Evolutionary conservation across 2,329 filamentous ascomycete species (phyloP).

Genomic region (Paraphoma chrysanthemicola): DNA sequence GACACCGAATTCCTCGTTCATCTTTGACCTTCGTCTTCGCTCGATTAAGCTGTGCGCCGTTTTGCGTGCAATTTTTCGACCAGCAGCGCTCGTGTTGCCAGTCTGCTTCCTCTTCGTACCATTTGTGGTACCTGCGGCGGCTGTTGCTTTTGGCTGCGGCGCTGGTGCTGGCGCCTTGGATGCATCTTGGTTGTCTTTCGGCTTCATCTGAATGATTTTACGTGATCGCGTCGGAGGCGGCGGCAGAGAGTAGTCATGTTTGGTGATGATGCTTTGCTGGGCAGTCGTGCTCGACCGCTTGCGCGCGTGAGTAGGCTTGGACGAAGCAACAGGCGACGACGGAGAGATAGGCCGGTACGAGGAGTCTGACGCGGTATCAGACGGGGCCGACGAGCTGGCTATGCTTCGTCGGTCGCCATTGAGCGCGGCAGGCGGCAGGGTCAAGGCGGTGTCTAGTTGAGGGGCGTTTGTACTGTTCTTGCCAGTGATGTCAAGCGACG

Average conservation of each 20-base stretch:
- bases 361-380: slow-evolving; percentile 58
- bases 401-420: slow-evolving; percentile 53
- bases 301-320: slow-evolving; percentile 39
- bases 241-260: slow-evolving; percentile 78
- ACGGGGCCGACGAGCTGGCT: slow-evolving; percentile 54
- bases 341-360: slow-evolving; percentile 59
- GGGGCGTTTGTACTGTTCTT: slow-evolving; percentile 70
- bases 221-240: slow-evolving; percentile 90
- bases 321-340: slow-evolving; percentile 41
- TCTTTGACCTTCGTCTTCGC: slow-evolving; percentile 86
- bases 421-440: slow-evolving; percentile 79
- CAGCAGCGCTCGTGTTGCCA: slow-evolving; percentile 75
- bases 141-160: slow-evolving; percentile 26
- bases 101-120: slow-evolving; percentile 76
- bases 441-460: slow-evolving; percentile 72
- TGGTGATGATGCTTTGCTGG: slow-evolving; percentile 52
- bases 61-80: slow-evolving; percentile 93
- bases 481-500: slow-evolving; percentile 79
- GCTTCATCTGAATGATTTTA: slow-evolving; percentile 99
- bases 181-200: slow-evolving; percentile 46
- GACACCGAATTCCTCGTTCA: slow-evolving; percentile 97
- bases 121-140: slow-evolving; percentile 27
- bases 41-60: slow-evolving; percentile 97
- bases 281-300: slow-evolving; percentile 39
- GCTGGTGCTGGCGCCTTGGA: slow-evolving; percentile 27